Base-by-base conservation (phyloP, 2,329 filamentous ascomycete species). In the Penicillium sp. region DNA sequence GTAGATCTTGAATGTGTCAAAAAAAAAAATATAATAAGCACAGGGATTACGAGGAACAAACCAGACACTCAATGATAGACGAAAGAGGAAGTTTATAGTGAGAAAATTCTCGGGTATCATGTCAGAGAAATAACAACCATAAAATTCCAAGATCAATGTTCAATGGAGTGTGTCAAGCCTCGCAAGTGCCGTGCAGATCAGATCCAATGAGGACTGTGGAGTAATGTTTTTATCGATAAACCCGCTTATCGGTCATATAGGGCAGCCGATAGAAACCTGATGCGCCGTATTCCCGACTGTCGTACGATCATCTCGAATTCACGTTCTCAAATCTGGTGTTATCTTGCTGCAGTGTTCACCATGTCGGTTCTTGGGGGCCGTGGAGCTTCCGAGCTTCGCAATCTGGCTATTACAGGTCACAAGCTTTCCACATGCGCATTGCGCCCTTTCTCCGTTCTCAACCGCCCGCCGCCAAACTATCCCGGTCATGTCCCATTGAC, bases 401-500 rank as follows among this genome's bases (percentile, higher is more conserved):
- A 46, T 42, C 29, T 67, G 15, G 42, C 54, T 23, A 23, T 40
- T 12, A 33, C 55, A 18, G 45, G 47, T 9, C 27, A 59, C 50
- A 40, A 55, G 20, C 49, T 49, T 35, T 40, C 54, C 15, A 51
- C n/a, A 22, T 49, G 50, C 43, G 31, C 53, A 45, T 44, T 66
- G 40, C 79, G 83, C 59, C 70, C 73, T 31, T 96, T 97, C 79
- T 96, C 92, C 42, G 85, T 91, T 59, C 84, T 96, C 66, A 89
- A 89, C 73, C 89, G 94, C 6, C 93, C 93, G 49, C 83, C 84
- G 25, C 90, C 92, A 54, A 94, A 90, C 67, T 97, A 97, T 77
- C 86, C 89, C 1, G 91, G 92, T 74, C 94, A 99, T 83, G 86
- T 97, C 29, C 94, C 93, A 33, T 83, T 99, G 53, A 96, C 89